Evolutionary conservation across 208 protist species (phyloP), one percentile per base, ranked within the genome.

Genomic region (Crithidia sp.): DNA sequence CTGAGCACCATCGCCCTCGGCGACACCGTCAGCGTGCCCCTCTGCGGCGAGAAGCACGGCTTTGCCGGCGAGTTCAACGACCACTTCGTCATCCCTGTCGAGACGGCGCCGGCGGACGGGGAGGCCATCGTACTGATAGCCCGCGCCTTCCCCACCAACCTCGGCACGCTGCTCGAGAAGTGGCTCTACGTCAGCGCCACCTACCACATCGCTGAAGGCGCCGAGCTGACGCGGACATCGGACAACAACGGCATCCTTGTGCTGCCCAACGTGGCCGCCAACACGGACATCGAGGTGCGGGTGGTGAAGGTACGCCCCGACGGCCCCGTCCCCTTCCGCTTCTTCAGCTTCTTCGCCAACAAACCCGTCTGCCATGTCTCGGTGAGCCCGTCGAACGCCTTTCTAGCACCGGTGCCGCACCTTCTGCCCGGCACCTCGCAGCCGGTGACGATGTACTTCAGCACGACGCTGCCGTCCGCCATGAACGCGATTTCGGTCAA

Each of bases 261-360:
- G 47, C 67, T 96, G 39, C 17, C 55, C 9, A 76, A 74, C 49
- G 88, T 95, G 16, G 81, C 86, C 19, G 69, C 50, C 0, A 76
- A 72, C 13, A 89, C 81, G 41, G 68, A 88, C 7, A 85, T 96
- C 13, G 75, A 93, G 49, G 70, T 96, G 7, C 56, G 81, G n/a
- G 66, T 96, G 4, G 65, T 79, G 6, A 82, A 85, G 16, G 70
- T 88, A 36, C 72, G 82, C 12, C 9, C 43, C 5, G 88, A 90
- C 44, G 86, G 79, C 6, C 86, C 92, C 6, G 84, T 88, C 0
- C 89, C 92, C 5, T 96, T 96, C 71, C 82, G 83, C 53, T 87
- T 96, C 60, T 91, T 88, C 58, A 91, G 86, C 71, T 91, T 89
- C 41, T 77, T 91, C 43, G 86, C 92, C 4, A 95, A 91, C 76